phyloP scores from a whole-genome alignment of 805 yeast genomes.

The Ogataea ganodermae region DNA sequence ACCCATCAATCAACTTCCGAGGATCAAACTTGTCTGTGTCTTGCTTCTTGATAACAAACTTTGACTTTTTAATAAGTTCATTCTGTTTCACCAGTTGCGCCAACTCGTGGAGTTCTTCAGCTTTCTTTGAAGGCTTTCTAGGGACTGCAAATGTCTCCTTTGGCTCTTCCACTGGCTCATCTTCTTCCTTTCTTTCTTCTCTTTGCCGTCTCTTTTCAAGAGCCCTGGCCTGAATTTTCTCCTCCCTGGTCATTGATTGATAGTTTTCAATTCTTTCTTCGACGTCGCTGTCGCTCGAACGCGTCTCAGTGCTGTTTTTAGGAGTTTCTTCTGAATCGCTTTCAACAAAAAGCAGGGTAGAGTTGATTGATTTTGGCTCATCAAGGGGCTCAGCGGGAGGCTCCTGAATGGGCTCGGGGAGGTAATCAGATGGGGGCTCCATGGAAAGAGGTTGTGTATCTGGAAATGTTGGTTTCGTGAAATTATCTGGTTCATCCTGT shows the following conservation, averaged over 20 bases:
- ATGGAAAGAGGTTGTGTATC: neutral
- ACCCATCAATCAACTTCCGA: constrained; percentile 23
- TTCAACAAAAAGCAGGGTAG: neutral
- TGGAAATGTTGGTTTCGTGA: neutral
- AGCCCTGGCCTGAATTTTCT: constrained; percentile 33
- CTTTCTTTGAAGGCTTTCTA: constrained; percentile 11
- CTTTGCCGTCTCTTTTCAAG: constrained; percentile 21
- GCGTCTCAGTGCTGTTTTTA: neutral
- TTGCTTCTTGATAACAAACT: constrained; percentile 17
- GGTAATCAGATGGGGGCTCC: neutral
- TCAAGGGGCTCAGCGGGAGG: too few relatives aligned
- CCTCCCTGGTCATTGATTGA: constrained; percentile 27
- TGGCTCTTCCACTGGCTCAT: neutral
- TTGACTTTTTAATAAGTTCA: constrained; percentile 24
- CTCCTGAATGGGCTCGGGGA: too few relatives aligned
- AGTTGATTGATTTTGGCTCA: too few relatives aligned
- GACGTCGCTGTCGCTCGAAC: neutral
- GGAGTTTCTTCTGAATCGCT: constrained; percentile 9
- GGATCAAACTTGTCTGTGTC: constrained; percentile 26
- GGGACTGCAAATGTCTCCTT: neutral
- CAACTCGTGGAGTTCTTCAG: constrained; percentile 11
- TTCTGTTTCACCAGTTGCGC: constrained; percentile 20
- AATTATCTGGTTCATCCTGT: too few relatives aligned
- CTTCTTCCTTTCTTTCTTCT: constrained; percentile 10
- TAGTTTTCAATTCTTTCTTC: constrained; percentile 20